Evolutionary conservation across 768 basidiomycete genomes (phyloP).

Genomic region (Tylopilus rubrobrunneus): DNA sequence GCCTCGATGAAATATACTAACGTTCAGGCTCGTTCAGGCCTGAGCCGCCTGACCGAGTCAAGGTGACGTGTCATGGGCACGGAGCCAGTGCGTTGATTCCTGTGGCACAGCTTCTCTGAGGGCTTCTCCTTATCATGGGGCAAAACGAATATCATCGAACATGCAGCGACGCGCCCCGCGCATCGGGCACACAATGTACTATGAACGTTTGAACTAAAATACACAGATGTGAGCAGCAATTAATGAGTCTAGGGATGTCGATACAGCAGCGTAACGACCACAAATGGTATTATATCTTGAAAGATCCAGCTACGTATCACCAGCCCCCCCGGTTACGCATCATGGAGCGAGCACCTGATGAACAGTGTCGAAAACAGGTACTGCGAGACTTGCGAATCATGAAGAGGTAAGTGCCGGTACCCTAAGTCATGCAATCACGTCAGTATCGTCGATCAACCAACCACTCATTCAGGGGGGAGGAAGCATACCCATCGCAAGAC

Average conservation of each 20-base stretch:
- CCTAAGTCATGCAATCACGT: conserved; percentile 41
- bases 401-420: conserved; percentile 85
- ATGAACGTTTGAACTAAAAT: background rate
- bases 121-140: no score
- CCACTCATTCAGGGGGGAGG: background rate
- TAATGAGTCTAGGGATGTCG: background rate
- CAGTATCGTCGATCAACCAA: background rate
- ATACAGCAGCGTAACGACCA: background rate
- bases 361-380: conserved; percentile 94
- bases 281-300: background rate
- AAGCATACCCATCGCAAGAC: conserved; percentile 64
- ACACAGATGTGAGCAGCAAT: background rate
- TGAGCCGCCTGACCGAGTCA: no score
- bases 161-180: background rate
- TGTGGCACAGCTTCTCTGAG: no score
- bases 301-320: background rate
- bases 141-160: no score
- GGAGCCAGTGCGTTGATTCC: no score
- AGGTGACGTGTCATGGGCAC: no score
- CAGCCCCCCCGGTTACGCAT: conserved; percentile 12
- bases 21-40: no score
- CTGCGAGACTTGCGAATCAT: conserved; percentile 83
- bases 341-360: conserved; percentile 55
- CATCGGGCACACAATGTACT: background rate
- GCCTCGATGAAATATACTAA: no score